Percentiles rank a stretch among this genome's conserved stretches.
phyloP scores from a whole-genome alignment of 179 eudicot species.

The Beta macrorhiza region DNA sequence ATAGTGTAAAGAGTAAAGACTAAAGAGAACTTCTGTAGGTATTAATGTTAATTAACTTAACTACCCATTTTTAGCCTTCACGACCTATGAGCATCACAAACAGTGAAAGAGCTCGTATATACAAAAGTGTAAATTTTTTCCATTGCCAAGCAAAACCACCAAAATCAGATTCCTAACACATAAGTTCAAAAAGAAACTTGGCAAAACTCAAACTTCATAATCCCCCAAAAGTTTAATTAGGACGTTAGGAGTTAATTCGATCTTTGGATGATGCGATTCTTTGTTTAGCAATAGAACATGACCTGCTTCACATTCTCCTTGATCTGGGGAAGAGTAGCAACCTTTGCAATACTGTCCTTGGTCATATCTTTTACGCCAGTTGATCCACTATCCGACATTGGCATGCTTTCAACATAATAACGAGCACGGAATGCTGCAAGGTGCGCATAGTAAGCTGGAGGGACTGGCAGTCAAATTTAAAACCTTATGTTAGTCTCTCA shows the following conservation, averaged over 20 bases:
- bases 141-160: too few relatives aligned
- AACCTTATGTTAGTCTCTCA: neutral
- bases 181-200: neutral
- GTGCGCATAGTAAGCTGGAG: slow-evolving; percentile 85
- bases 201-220: neutral
- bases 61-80: too few relatives aligned
- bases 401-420: slow-evolving; percentile 53
- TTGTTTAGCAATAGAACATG: slow-evolving; percentile 65
- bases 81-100: too few relatives aligned
- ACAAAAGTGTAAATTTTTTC: too few relatives aligned
- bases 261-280: neutral
- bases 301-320: slow-evolving; percentile 58
- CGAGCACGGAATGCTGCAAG: slow-evolving; percentile 85
- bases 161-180: neutral
- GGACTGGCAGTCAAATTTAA: slow-evolving; percentile 43
- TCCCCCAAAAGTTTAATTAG: neutral
- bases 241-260: neutral
- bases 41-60: too few relatives aligned
- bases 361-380: slow-evolving; percentile 31
- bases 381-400: slow-evolving; percentile 46
- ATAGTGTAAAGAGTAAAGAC: too few relatives aligned
- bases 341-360: slow-evolving; percentile 8
- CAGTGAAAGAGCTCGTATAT: too few relatives aligned
- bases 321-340: slow-evolving; percentile 43
- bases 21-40: too few relatives aligned